Conservation (phyloP, 805 yeast genomes). For the Wickerhamiella alocasiicola region DNA sequence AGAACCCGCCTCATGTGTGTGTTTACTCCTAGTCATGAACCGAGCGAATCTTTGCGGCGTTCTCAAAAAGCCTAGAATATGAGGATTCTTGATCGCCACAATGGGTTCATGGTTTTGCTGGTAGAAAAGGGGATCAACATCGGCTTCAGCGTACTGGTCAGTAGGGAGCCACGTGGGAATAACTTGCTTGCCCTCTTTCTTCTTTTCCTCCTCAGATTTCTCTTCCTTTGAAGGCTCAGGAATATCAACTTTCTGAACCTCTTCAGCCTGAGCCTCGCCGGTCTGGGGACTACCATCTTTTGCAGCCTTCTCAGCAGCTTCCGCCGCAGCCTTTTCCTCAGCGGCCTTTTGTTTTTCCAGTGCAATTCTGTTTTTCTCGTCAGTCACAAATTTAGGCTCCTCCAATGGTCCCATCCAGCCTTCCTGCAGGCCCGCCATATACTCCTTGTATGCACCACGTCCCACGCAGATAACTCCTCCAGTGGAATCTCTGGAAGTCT, state of each 20-base stretch:
- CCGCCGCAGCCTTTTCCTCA: constrained; percentile 9
- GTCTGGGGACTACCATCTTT: constrained; percentile 15
- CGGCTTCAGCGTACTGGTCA: constrained; percentile 41
- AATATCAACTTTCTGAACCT: constrained; percentile 12
- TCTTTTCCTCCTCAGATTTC: constrained; percentile 25
- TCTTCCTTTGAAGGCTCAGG: constrained; percentile 13
- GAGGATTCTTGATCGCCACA: constrained; percentile 62
- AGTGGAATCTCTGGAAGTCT: constrained; percentile 32
- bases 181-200: constrained; percentile 34
- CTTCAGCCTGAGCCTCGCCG: constrained; percentile 13
- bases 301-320: constrained; percentile 18
- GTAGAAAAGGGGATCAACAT: constrained; percentile 50
- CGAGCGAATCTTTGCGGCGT: constrained; percentile 68
- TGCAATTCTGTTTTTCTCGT: constrained; percentile 8
- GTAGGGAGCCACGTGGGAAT: constrained; percentile 46
- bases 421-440: constrained; percentile 80
- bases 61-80: constrained; percentile 62
- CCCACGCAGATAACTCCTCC: constrained; percentile 93
- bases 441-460: constrained; percentile 92
- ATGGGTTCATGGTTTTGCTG: constrained; percentile 43
- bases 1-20: constrained; percentile 52
- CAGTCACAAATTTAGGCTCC: constrained; percentile 29
- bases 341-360: constrained; percentile 10
- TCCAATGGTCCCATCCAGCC: constrained; percentile 87
- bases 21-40: constrained; percentile 60